Percentiles rank a stretch among this genome's conserved stretches.
Conservation (phyloP, 768 basidiomycete genomes). For the Lentinula sp. region DNA sequence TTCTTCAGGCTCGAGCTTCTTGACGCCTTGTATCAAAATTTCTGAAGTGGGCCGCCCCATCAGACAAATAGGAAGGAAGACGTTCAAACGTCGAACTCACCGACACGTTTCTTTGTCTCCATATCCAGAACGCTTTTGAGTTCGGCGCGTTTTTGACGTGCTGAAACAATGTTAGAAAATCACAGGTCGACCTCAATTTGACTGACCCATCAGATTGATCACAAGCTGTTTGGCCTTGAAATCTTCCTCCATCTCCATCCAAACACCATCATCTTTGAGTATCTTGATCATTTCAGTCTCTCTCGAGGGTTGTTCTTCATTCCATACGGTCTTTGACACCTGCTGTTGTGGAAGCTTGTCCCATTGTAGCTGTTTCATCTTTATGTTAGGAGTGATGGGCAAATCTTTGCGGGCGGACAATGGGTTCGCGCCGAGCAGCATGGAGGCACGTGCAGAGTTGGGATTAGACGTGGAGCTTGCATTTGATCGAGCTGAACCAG, state of each 20-base stretch:
- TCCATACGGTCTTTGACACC: conserved; percentile 83
- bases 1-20: conserved; percentile 80
- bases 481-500: conserved; percentile 13
- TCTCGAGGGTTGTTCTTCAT: conserved; percentile 56
- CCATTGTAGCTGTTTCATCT: conserved; percentile 99
- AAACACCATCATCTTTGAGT: conserved; percentile 80
- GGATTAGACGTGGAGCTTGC: conserved; percentile 11
- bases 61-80: background rate
- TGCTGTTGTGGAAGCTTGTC: conserved; percentile 93
- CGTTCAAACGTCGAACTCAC: conserved; percentile 38
- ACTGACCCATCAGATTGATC: conserved; percentile 76
- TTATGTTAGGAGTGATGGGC: conserved; percentile 73
- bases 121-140: conserved; percentile 87
- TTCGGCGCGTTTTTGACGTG: conserved; percentile 81
- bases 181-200: conserved; percentile 10
- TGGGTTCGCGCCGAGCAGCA: conserved; percentile 52
- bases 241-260: conserved; percentile 95
- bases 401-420: conserved; percentile 77
- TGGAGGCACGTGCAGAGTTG: conserved; percentile 52
- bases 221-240: conserved; percentile 96
- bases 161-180: conserved; percentile 29
- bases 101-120: conserved; percentile 89
- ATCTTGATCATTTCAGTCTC: conserved; percentile 80
- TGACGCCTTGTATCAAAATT: conserved; percentile 86
- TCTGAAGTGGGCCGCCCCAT: conserved; percentile 38